Percentiles rank a stretch among this genome's conserved stretches.
Evolutionary conservation across 768 basidiomycete genomes (phyloP).

Genomic region (Phlegmacium glaucopus): DNA sequence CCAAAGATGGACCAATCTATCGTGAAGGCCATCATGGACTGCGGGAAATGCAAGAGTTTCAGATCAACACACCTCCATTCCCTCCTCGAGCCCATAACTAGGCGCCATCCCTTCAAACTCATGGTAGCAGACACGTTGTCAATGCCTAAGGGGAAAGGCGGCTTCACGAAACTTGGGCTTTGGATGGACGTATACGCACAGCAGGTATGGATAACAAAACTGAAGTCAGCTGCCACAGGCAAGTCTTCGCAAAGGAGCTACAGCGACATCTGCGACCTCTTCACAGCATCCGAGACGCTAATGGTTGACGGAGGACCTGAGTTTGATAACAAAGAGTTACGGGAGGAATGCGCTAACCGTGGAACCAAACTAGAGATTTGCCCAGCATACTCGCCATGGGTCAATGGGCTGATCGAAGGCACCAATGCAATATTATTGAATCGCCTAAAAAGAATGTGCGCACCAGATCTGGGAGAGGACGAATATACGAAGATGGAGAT

Average conservation of each 20-base stretch:
- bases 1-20: conserved; percentile 26
- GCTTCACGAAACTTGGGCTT: conserved; percentile 24
- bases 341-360: too few relatives aligned
- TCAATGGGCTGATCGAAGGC: conserved; percentile 14
- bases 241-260: conserved; percentile 23
- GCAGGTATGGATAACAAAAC: conserved; percentile 26
- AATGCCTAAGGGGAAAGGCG: conserved; percentile 29
- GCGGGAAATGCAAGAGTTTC: conserved; percentile 26
- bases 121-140: conserved; percentile 34
- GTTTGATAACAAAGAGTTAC: too few relatives aligned
- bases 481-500: conserved; percentile 16
- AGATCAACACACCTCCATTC: conserved; percentile 27
- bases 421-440: conserved; percentile 28
- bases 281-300: conserved; percentile 21
- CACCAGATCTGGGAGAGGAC: conserved; percentile 22
- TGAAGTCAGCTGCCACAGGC: conserved; percentile 22
- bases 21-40: conserved; percentile 20
- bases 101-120: conserved; percentile 34
- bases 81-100: conserved; percentile 33
- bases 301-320: too few relatives aligned
- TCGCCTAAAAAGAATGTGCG: conserved; percentile 25
- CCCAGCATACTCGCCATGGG: too few relatives aligned
- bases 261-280: conserved; percentile 18
- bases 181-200: conserved; percentile 29
- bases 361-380: too few relatives aligned